phyloP scores from a whole-genome alignment of 148 eudicot species.

The Bassia scoparia region DNA sequence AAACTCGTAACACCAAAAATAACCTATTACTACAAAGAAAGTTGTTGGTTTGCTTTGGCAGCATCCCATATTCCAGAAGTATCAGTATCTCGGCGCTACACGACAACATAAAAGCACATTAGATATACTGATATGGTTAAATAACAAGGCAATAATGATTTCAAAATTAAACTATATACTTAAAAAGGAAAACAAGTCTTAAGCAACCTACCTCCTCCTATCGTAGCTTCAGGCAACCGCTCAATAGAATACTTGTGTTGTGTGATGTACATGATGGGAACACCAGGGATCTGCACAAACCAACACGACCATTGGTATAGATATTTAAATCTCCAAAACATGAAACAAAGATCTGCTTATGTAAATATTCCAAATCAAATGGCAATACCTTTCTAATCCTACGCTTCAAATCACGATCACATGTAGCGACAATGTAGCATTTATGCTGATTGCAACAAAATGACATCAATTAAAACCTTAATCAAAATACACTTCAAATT shows the following conservation, averaged over 20 bases:
- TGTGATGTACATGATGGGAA: constrained; percentile 97
- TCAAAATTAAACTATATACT: neutral
- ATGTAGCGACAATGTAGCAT: constrained; percentile 95
- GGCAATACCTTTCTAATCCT: constrained; percentile 82
- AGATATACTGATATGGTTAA: neutral
- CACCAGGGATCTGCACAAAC: constrained; percentile 78
- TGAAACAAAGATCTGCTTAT: neutral
- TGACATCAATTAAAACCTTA: neutral
- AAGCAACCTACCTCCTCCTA: constrained; percentile 78
- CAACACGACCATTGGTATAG: neutral
- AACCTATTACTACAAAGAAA: neutral
- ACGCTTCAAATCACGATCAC: constrained; percentile 96
- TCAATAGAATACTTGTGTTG: constrained; percentile 87
- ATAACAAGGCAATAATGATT: neutral
- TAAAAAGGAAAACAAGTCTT: neutral
- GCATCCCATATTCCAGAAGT: constrained; percentile 1
- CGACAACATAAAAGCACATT: constrained; percentile 6
- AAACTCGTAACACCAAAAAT: neutral
- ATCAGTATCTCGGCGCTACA: constrained; percentile 78
- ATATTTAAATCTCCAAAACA: neutral
- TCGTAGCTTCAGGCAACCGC: constrained; percentile 95
- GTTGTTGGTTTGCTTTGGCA: neutral
- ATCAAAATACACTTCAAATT: neutral
- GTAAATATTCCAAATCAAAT: neutral
- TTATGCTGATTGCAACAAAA: constrained; percentile 63